Evolutionary conservation across 1,284 basidiomycete genomes (phyloP), one percentile per base, ranked within the genome.

Genomic region (Irpex sp.): DNA sequence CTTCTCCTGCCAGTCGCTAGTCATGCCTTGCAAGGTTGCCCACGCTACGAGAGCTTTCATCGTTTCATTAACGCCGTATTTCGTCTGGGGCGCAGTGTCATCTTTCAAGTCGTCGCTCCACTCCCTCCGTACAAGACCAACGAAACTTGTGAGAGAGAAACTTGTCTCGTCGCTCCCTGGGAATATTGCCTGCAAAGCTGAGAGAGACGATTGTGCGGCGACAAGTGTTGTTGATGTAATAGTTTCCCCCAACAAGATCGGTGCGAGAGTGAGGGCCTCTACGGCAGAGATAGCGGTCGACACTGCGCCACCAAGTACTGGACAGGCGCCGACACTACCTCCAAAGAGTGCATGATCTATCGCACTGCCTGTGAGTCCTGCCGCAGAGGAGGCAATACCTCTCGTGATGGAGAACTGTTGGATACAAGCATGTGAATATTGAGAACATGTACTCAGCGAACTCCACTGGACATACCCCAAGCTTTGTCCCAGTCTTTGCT

Each of bases 101-200:
- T 79, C 80, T 19, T 78, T 77, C 2, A 77, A 78, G 34, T 86
- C 83, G 51, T 83, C 78, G 59, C 80, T 80, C 89, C 89, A 91
- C 76, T 93, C 91, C 52, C 86, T 78, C 36, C 74, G 72, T 4
- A 92, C 88, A 36, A 93, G 84, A 26, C 80, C 81, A 58, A 92
- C 85, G 74, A 93, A 92, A n/a, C 89, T 88, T 11, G 85, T 86
- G 13, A 93, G 78, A 2, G 90, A 91, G 73, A 92, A 91, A 15
- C 87, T 87, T 4, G 90, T 88, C 66, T 93, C 91, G 70, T 85
- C 87, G 69, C 85, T 86, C 6, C 88, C 87, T 1, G 89, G 88
- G 70, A 91, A 89, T 65, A 93, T 84, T 54, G 83, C 79, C 7
- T 87, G 84, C 44, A 93, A 81, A 52, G 86, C 80, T 69, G 91